Evolutionary conservation across 768 basidiomycete genomes (phyloP), one percentile per base, ranked within the genome.

Genomic region (Hydnomerulius pinastri): DNA sequence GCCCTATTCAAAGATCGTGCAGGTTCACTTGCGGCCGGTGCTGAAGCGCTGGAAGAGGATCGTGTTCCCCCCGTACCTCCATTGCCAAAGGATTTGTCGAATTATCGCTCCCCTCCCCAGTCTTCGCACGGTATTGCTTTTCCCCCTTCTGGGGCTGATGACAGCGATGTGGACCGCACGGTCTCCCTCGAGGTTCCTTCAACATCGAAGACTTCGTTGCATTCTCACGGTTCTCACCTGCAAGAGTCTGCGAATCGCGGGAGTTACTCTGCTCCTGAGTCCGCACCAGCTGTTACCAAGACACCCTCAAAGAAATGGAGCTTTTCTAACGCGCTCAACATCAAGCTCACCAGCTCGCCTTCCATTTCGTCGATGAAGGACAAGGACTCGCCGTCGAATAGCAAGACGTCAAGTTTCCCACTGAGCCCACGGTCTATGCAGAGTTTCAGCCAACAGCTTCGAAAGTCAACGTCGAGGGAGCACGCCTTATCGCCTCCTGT

Each of bases 221-320:
- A 64, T 27, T 60, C 70, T 37, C 62, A 70, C 42, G 57, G 37
- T 30, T 67, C 71, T 46, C 73, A 61, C 60, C 69, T 70, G 48
- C 71, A 77, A 46, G 74, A 75, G 45, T 69, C 71, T 50, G 58
- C 63, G 36, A 60, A 71, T 63, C 59, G 58, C 65, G 62, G 65
- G 57, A 62, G 74, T 71, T 66, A 63, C 49, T 56, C 70, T 65
- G 58, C 71, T 46, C 67, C 74, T 25, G 77, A 81, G 50, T 70
- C 77, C 48, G 57, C 62, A 12, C 75, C 83, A 33, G 62, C 72
- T 13, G 72, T 77, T 36, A 73, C 77, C 44, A 90, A 89, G 72
- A 88, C 89, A 3, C 91, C 92, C 28, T 91, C 89, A n/a, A 94
- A 93, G 79, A 95, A 95, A 69, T 95, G 92, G 92, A 94, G 92